Conservation (phyloP, 768 basidiomycete species). For the Agaricus subrufescens region DNA sequence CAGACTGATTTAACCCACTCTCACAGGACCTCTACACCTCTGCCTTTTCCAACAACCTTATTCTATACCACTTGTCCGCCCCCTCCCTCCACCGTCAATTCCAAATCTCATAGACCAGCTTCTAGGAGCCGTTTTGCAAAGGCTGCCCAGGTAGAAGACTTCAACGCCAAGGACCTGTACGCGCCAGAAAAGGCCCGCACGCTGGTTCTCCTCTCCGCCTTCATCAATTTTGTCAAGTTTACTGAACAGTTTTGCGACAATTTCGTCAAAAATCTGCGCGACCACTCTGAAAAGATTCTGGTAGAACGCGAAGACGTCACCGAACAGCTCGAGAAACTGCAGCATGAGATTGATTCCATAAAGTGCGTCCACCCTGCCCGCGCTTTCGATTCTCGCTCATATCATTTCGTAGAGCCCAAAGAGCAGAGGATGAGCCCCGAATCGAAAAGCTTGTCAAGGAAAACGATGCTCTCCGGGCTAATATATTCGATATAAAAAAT, state of each 20-base stretch:
- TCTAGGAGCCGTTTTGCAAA: constrained; percentile 62
- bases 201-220: constrained; percentile 71
- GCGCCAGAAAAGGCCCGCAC: constrained; percentile 75
- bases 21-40: constrained; percentile 61
- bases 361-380: constrained; percentile 38
- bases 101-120: not conserved
- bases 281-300: constrained; percentile 50
- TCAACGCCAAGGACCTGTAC: constrained; percentile 69
- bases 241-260: constrained; percentile 64
- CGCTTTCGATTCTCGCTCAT: not conserved
- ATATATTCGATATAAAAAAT: constrained; percentile 68
- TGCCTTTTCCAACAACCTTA: constrained; percentile 56
- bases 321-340: constrained; percentile 42
- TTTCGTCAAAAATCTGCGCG: constrained; percentile 58
- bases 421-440: constrained; percentile 65
- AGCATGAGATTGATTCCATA: constrained; percentile 47
- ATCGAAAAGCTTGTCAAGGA: constrained; percentile 55
- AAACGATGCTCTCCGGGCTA: constrained; percentile 56
- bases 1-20: not conserved
- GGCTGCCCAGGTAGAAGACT: constrained; percentile 72
- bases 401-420: constrained; percentile 43
- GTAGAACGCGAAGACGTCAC: constrained; percentile 58
- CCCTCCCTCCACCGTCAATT: not conserved
- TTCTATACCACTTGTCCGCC: constrained; percentile 64
- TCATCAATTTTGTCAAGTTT: constrained; percentile 93